These are phyloP conservation scores for Candida patagonica DNA, from an alignment of 805 yeast species.

Conservation along the genomic window DNA sequence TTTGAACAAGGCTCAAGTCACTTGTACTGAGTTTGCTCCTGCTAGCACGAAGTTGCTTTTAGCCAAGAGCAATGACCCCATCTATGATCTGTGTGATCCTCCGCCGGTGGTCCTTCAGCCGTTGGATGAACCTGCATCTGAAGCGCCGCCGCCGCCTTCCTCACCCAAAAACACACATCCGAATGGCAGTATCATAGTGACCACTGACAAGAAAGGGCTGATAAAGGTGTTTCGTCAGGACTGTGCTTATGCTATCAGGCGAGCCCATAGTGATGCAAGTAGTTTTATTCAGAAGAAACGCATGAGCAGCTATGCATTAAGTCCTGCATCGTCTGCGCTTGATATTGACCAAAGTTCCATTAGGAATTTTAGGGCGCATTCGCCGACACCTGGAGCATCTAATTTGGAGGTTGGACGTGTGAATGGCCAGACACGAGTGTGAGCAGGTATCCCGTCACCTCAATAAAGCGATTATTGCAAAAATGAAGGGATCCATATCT, in stretches of 20 bases:
- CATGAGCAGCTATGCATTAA: slow-evolving; percentile 14
- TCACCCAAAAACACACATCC: slow-evolving; percentile 14
- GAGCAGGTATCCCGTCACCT: too few relatives aligned
- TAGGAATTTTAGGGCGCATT: too few relatives aligned
- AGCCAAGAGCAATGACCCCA: slow-evolving; percentile 67
- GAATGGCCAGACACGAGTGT: too few relatives aligned
- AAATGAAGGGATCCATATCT: too few relatives aligned
- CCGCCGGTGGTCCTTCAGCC: slow-evolving; percentile 22
- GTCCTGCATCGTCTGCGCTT: too few relatives aligned
- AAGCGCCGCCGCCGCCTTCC: background rate
- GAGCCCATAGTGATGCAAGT: slow-evolving; percentile 10
- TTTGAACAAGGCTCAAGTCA: slow-evolving; percentile 66
- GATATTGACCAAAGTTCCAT: too few relatives aligned
- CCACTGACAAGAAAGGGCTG: slow-evolving; percentile 65
- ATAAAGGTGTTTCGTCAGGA: slow-evolving; percentile 79
- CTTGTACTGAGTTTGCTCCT: slow-evolving; percentile 75
- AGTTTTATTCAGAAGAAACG: slow-evolving; percentile 13
- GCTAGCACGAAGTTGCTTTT: slow-evolving; percentile 51
- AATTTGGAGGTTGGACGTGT: too few relatives aligned
- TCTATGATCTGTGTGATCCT: slow-evolving; percentile 49
- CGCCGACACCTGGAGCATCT: too few relatives aligned
- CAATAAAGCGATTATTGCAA: too few relatives aligned
- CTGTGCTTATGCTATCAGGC: slow-evolving; percentile 39
- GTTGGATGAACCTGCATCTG: background rate
- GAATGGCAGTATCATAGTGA: slow-evolving; percentile 46